A percentile compares a stretch with the other conserved stretches of the same genome.
Evolutionary conservation across 1,139 yeast genomes (phyloP).

Genomic region (Magnusiomyces magnusii): DNA sequence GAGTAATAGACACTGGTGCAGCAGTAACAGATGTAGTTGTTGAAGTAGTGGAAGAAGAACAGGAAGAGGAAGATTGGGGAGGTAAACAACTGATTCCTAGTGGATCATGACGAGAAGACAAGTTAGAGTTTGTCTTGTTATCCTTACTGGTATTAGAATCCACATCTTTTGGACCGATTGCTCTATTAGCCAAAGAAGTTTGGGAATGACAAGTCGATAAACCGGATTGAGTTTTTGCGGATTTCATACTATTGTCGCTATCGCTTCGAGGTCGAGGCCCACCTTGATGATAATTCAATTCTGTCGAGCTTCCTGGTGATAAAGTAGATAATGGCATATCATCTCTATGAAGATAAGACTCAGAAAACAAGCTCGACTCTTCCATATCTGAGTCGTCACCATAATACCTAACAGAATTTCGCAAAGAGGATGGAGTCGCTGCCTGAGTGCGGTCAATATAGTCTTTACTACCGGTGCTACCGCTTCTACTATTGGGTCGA

Average conservation of each 20-base stretch:
- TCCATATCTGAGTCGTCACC: constrained; percentile 4
- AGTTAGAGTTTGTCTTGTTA: not conserved
- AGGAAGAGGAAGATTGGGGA: not conserved
- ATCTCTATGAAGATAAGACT: constrained; percentile 23
- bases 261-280: not conserved
- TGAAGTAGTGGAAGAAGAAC: not conserved
- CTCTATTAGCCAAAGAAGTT: not conserved
- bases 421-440: not conserved
- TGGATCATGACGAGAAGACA: not conserved
- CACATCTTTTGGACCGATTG: not conserved
- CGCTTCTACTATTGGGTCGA: not conserved
- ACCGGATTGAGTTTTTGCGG: not conserved
- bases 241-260: not conserved
- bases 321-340: constrained; percentile 16
- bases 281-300: not conserved
- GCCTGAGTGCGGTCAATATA: not conserved
- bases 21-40: not conserved
- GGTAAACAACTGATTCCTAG: not conserved
- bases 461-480: not conserved
- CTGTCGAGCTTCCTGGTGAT: constrained; percentile 3
- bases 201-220: not conserved
- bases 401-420: not conserved
- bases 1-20: not conserved
- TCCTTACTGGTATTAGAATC: not conserved
- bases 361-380: constrained; percentile 19